Percentiles rank a stretch among this genome's conserved stretches.
Conservation (phyloP, 2,329 filamentous ascomycete genomes). For the Botrytis hyacinthi region DNA sequence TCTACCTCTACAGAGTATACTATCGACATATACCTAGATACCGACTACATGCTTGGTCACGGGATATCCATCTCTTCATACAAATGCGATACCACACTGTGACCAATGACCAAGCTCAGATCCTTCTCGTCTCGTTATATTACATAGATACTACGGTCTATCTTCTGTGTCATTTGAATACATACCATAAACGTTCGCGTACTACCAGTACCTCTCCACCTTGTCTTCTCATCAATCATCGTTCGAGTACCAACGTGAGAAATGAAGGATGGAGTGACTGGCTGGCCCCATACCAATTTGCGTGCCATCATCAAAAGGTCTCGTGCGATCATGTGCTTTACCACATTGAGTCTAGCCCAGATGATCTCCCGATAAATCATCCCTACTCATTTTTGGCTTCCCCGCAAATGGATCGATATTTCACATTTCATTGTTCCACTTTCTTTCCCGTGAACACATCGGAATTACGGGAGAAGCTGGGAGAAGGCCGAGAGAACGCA, state of each 20-base stretch:
- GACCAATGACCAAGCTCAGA: too few relatives aligned
- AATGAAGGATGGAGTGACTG: neutral
- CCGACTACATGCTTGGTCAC: too few relatives aligned
- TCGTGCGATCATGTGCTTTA: neutral
- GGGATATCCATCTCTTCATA: neutral
- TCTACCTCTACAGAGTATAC: too few relatives aligned
- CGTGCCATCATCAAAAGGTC: neutral
- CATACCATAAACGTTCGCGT: neutral
- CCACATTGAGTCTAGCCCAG: neutral
- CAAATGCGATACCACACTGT: neutral
- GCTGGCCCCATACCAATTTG: neutral
- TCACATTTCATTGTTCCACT: neutral
- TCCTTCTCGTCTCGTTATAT: too few relatives aligned
- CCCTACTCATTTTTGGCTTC: neutral
- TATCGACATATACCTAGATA: too few relatives aligned
- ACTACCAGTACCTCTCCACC: neutral
- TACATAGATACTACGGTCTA: too few relatives aligned
- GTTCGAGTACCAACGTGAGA: neutral
- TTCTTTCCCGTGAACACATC: neutral
- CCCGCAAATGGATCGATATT: conserved; percentile 8
- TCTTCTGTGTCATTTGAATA: too few relatives aligned
- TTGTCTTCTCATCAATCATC: neutral
- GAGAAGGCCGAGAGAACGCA: neutral
- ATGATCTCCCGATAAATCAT: neutral
- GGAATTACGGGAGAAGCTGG: neutral